These are phyloP conservation scores for Xerocomellus intermedius DNA, from an alignment of 768 basidiomycete species.

Conservation along the genomic window DNA sequence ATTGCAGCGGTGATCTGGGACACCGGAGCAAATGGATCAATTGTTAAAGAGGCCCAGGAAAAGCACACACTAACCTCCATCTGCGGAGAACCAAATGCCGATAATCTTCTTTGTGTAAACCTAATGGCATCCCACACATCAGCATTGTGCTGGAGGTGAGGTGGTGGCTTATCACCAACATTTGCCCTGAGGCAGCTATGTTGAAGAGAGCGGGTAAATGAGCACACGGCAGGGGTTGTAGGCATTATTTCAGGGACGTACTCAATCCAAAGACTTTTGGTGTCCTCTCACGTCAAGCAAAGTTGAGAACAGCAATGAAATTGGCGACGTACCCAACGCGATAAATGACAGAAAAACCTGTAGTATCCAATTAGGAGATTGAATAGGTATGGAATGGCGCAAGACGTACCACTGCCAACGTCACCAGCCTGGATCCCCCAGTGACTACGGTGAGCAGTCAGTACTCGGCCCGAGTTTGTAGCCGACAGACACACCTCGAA, in stretches of 20 bases:
- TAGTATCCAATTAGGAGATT: neutral
- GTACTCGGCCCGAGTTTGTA: too few relatives aligned
- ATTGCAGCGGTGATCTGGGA: constrained; percentile 15
- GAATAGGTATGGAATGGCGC: neutral
- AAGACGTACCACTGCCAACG: constrained; percentile 18
- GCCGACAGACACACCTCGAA: constrained; percentile 17
- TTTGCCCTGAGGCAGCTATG: constrained; percentile 24
- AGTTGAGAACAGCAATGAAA: neutral
- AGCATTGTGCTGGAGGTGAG: neutral
- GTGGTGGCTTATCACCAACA: constrained; percentile 17
- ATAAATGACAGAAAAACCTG: constrained; percentile 21
- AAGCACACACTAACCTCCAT: constrained; percentile 20
- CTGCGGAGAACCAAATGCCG: constrained; percentile 13
- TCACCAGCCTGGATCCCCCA: constrained; percentile 11
- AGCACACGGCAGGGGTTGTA: neutral
- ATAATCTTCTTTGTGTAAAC: constrained; percentile 20
- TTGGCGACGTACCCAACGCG: constrained; percentile 20
- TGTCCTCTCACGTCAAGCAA: constrained; percentile 12
- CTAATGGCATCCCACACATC: constrained; percentile 12
- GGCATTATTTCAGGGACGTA: constrained; percentile 11
- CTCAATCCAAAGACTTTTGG: constrained; percentile 28
- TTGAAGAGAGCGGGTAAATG: neutral
- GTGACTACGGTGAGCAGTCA: constrained; percentile 17
- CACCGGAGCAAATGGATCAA: neutral
- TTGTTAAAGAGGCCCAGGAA: neutral